A percentile compares a stretch with the other conserved stretches of the same genome.
Evolutionary conservation across 768 basidiomycete genomes (phyloP).

Genomic region (Suillus tomentosus): DNA sequence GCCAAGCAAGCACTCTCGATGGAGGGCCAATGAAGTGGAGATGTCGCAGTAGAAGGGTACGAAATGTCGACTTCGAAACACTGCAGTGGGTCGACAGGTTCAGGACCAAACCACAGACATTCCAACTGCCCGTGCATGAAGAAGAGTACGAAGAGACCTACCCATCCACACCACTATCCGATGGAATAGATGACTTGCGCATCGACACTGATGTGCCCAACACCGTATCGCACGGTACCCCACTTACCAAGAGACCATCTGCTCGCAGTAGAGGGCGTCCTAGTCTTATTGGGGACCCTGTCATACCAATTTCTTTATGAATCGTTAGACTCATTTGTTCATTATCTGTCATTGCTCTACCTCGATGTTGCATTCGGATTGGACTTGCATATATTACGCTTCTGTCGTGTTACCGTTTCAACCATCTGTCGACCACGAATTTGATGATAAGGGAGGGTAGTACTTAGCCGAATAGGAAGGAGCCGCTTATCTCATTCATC

Average conservation of each 20-base stretch:
- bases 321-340: constrained; percentile 9
- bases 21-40: constrained; percentile 57
- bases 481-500: not conserved
- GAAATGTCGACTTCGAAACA: constrained; percentile 59
- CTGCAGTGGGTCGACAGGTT: constrained; percentile 74
- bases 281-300: constrained; percentile 42
- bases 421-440: not conserved
- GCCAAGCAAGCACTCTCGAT: constrained; percentile 39
- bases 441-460: not conserved
- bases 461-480: not conserved
- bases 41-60: constrained; percentile 57
- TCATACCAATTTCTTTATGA: constrained; percentile 18
- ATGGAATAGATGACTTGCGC: constrained; percentile 36
- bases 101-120: constrained; percentile 49
- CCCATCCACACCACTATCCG: constrained; percentile 34
- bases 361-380: constrained; percentile 8
- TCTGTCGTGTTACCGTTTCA: not conserved
- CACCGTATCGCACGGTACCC: constrained; percentile 39
- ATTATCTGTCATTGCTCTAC: constrained; percentile 7
- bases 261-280: constrained; percentile 54
- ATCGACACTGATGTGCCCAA: constrained; percentile 40
- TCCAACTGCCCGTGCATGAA: constrained; percentile 45
- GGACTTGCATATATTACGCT: constrained; percentile 11
- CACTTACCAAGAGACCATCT: constrained; percentile 70
- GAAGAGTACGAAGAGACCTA: constrained; percentile 38